Percentiles rank a stretch among this genome's conserved stretches.
These are phyloP conservation scores for Pyrus pyrifolia DNA, from an alignment of 306 rosid species.

Conservation along the genomic window DNA sequence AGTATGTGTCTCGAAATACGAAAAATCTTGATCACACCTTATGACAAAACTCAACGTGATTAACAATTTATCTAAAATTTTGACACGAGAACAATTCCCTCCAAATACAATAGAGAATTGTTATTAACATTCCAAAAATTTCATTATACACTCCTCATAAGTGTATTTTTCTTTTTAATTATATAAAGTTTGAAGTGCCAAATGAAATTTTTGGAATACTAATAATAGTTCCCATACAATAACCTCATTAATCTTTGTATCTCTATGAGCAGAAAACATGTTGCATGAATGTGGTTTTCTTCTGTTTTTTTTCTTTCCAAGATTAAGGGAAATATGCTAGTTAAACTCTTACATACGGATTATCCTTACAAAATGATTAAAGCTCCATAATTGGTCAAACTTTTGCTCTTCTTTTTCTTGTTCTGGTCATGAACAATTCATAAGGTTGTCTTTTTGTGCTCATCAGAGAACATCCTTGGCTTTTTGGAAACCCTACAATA, in stretches of 20 bases:
- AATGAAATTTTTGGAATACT: too few species aligned
- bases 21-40: too few species aligned
- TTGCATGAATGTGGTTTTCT: neutral
- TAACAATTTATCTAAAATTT: too few species aligned
- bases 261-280: neutral
- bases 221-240: too few species aligned
- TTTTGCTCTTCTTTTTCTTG: slow-evolving; percentile 13
- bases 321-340: slow-evolving; percentile 13
- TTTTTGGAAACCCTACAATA: slow-evolving; percentile 28
- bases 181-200: accelerated
- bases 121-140: too few species aligned
- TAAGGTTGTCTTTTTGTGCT: slow-evolving; percentile 17
- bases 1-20: too few species aligned
- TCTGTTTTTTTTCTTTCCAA: neutral
- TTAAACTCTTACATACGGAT: neutral
- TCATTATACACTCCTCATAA: too few species aligned
- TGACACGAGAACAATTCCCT: too few species aligned
- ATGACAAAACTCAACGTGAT: too few species aligned
- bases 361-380: slow-evolving; percentile 37
- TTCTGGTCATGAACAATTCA: slow-evolving; percentile 10
- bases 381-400: slow-evolving; percentile 16
- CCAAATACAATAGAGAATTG: too few species aligned
- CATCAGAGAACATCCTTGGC: slow-evolving; percentile 26
- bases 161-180: too few species aligned
- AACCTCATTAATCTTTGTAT: neutral